These are phyloP conservation scores for Solanum dulcamara DNA, from an alignment of 257 asterid genomes.

Conservation along the genomic window DNA sequence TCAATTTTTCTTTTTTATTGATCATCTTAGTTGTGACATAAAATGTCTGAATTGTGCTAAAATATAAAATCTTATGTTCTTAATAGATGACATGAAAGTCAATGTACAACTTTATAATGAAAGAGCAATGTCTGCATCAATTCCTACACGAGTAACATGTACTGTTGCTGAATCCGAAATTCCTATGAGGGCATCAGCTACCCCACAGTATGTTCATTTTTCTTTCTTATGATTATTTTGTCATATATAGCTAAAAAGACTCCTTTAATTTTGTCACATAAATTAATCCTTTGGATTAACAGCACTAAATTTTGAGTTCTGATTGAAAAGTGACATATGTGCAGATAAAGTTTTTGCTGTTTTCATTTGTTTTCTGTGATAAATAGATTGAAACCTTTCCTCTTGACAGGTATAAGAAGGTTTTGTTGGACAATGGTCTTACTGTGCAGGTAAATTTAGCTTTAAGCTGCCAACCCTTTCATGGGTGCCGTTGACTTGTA, in stretches of 20 bases:
- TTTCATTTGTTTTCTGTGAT: not conserved
- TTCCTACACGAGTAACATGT: conserved; percentile 68
- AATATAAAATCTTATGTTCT: not conserved
- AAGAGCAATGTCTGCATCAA: conserved; percentile 66
- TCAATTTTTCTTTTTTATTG: not conserved
- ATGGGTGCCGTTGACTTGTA: not conserved
- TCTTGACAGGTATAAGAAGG: conserved; percentile 69
- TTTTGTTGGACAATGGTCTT: conserved; percentile 79
- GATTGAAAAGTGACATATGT: not conserved
- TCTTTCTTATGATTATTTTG: not conserved
- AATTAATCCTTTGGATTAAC: not conserved
- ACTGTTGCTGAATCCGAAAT: conserved; percentile 72
- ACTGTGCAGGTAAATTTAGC: conserved; percentile 57
- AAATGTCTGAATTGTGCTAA: not conserved
- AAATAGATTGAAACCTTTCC: not conserved
- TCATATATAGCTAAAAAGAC: not conserved
- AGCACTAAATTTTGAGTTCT: not conserved
- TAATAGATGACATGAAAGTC: conserved; percentile 71
- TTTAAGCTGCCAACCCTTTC: not conserved
- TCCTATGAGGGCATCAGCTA: conserved; percentile 50
- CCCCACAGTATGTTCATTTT: conserved; percentile 61
- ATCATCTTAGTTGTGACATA: not conserved
- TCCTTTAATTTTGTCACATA: not conserved
- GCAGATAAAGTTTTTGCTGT: not conserved
- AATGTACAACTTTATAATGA: conserved; percentile 61